These are phyloP conservation scores for Gastrolobium villosum DNA, from an alignment of 306 rosid species.

Conservation along the genomic window DNA sequence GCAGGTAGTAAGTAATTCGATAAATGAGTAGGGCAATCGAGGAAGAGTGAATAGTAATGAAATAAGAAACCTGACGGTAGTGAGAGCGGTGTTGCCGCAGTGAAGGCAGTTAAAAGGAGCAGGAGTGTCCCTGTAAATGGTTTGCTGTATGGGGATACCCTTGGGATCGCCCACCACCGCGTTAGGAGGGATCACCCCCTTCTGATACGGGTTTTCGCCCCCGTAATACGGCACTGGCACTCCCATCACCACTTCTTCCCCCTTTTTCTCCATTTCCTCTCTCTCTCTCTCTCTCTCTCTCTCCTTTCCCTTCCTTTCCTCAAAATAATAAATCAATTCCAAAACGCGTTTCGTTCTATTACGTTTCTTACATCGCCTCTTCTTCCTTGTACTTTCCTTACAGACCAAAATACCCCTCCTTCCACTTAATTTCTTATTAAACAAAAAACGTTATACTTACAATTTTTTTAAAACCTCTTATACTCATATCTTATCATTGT, in stretches of 20 bases:
- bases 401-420: too few relatives aligned
- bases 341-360: neutral
- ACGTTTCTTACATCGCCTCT: too few relatives aligned
- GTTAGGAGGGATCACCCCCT: constrained; percentile 71
- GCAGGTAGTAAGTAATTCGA: too few relatives aligned
- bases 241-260: constrained; percentile 63
- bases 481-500: too few relatives aligned
- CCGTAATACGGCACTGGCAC: constrained; percentile 60
- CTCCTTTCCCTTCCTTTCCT: neutral
- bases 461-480: too few relatives aligned
- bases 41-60: neutral
- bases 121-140: constrained; percentile 89
- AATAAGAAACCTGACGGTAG: constrained; percentile 55
- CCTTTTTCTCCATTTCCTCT: constrained; percentile 54
- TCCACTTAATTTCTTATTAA: too few relatives aligned
- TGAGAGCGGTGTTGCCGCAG: constrained; percentile 67
- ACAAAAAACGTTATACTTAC: too few relatives aligned
- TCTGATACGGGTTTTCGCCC: constrained; percentile 61
- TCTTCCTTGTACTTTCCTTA: too few relatives aligned
- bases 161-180: constrained; percentile 78
- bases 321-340: neutral
- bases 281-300: neutral
- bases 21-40: too few relatives aligned
- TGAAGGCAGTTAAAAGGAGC: constrained; percentile 82
- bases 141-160: constrained; percentile 80